Evolutionary conservation across 2,329 filamentous ascomycete species (phyloP).

Genomic region (Colletotrichum camelliae): DNA sequence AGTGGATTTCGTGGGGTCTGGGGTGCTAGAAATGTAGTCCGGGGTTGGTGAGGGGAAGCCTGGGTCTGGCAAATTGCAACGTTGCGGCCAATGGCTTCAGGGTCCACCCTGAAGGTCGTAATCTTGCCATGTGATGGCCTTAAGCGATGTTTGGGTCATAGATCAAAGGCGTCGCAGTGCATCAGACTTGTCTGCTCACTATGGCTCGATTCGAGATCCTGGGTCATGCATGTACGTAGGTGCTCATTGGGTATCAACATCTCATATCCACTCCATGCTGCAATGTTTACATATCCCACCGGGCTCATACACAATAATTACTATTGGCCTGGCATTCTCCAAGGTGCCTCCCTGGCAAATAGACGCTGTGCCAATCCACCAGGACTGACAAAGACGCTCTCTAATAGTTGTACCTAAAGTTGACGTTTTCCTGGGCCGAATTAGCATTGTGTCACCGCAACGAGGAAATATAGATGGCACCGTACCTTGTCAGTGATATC

Average conservation of each 20-base stretch:
- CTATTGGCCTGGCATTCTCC: not conserved
- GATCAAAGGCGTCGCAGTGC: not conserved
- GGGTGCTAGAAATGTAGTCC: not conserved
- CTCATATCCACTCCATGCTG: not conserved
- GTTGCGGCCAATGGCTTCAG: not conserved
- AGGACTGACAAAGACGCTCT: not conserved
- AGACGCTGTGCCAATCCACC: fast-evolving
- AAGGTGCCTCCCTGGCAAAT: not conserved
- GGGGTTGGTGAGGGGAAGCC: not conserved
- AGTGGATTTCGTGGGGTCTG: slow-evolving; percentile 10
- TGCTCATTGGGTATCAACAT: not conserved
- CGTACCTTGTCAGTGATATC: slow-evolving; percentile 69
- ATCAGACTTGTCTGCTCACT: not conserved
- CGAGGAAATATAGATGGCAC: slow-evolving; percentile 55
- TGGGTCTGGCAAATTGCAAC: not conserved
- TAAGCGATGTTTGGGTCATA: not conserved
- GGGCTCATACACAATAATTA: not conserved
- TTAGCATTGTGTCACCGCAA: not conserved
- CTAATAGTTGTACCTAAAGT: slow-evolving; percentile 8
- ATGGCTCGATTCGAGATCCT: not conserved
- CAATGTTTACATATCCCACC: not conserved
- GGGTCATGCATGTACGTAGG: not conserved
- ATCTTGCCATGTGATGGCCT: not conserved
- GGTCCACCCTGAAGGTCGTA: not conserved
- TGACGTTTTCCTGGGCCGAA: not conserved